These are phyloP conservation scores for Penicillium roqueforti DNA, from an alignment of 495 filamentous ascomycete species.

Conservation along the genomic window DNA sequence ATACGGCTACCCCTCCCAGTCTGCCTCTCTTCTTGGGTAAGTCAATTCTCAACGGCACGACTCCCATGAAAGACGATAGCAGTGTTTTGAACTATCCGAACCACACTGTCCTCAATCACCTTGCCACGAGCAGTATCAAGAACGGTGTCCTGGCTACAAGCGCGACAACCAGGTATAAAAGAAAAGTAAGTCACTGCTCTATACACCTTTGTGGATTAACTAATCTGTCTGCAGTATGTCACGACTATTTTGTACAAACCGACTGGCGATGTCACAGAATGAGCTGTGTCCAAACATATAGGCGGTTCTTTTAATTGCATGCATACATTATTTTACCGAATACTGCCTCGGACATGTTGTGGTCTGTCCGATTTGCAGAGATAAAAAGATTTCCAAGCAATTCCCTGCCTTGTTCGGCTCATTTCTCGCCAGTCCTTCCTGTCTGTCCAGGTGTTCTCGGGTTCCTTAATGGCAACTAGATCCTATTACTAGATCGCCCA, in stretches of 20 bases:
- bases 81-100: slow-evolving; percentile 95
- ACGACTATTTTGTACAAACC: slow-evolving; percentile 98
- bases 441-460: neutral
- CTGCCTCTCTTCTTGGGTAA: slow-evolving; percentile 90
- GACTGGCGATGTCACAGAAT: slow-evolving; percentile 49
- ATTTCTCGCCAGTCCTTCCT: neutral
- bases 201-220: neutral
- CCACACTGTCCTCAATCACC: slow-evolving; percentile 92
- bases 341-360: neutral
- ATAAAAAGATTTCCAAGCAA: neutral
- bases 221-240: slow-evolving; percentile 65
- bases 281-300: slow-evolving; percentile 9
- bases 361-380: neutral
- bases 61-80: slow-evolving; percentile 93
- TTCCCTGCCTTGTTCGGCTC: neutral
- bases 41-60: slow-evolving; percentile 86
- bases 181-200: slow-evolving; percentile 61
- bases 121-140: slow-evolving; percentile 98
- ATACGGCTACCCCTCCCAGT: slow-evolving; percentile 75
- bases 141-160: slow-evolving; percentile 93
- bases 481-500: neutral
- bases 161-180: slow-evolving; percentile 92
- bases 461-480: neutral
- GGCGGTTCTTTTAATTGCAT: slow-evolving; percentile 2
- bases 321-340: slow-evolving; percentile 12